These are phyloP conservation scores for Eucalyptus viminalis DNA, from an alignment of 345 rosid species.

Conservation along the genomic window DNA sequence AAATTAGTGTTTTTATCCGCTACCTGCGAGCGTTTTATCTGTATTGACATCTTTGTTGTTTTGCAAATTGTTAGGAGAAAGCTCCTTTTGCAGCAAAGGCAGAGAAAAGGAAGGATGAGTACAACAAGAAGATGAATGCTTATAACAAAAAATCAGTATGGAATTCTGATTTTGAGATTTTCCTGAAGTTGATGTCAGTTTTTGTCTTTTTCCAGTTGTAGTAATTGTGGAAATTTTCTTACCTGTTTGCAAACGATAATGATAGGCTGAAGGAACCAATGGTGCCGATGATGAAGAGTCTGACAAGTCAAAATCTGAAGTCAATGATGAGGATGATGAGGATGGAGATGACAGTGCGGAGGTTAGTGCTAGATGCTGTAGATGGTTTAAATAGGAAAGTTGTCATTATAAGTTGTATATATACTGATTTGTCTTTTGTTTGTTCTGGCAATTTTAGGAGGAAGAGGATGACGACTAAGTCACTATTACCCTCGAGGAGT, in stretches of 20 bases:
- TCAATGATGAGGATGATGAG: constrained; percentile 40
- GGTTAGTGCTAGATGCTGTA: constrained; percentile 13
- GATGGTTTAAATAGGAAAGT: background rate
- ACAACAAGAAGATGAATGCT: constrained; percentile 43
- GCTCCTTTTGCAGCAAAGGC: constrained; percentile 44
- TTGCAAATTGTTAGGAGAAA: constrained; percentile 33
- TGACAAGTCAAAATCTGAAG: constrained; percentile 80
- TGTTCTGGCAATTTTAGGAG: constrained; percentile 14
- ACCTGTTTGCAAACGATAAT: background rate
- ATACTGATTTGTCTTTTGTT: background rate
- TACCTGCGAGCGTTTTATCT: background rate
- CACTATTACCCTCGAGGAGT: background rate
- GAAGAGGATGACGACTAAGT: constrained; percentile 48
- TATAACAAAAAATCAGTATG: constrained; percentile 57
- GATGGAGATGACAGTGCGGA: constrained; percentile 42
- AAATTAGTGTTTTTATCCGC: background rate
- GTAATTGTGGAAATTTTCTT: background rate
- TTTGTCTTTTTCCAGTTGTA: background rate
- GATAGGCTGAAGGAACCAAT: constrained; percentile 39
- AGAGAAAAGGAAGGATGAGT: constrained; percentile 55
- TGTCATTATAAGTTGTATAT: background rate
- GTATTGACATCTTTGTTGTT: background rate
- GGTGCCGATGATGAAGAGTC: constrained; percentile 54
- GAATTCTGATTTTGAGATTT: background rate
- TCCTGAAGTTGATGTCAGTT: background rate